Base-by-base conservation (phyloP, 495 filamentous ascomycete species). In the Darksidea phi region DNA sequence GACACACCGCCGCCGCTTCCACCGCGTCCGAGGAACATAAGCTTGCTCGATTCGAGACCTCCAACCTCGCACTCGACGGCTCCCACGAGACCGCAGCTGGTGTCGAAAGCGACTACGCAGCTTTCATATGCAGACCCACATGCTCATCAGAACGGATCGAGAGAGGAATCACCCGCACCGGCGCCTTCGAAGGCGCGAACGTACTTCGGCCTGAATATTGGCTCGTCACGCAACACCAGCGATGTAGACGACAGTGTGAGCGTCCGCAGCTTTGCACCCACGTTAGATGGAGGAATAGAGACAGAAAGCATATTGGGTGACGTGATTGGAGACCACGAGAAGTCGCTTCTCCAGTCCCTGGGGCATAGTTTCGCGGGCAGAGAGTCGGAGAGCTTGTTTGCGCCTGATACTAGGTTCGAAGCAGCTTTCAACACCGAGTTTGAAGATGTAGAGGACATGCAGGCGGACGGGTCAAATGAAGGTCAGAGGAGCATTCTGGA, bases 231-330 rank as follows among this genome's bases (percentile, higher is more conserved):
- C n/a, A 76, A 72, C 60, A 76, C 70, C 8, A 87, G 83, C 64
- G 88, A 90, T 55, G 75, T 76, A n/a, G 87, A 86, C 46, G 95
- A 97, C 63, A 84, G 83, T 10, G 84, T 86, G 60, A 97, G 95
- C 70, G 77, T 97, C 41, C 83, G 82, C 73, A 97, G 91, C 77
- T 86, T 85, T 71, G 82, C 87, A 10, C 90, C 88, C 10, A 91
- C 90, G 6, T 61, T 88, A 17, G 88, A 87, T 24, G 77, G 82
- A 10, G 83, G 85, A 6, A 87, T 87, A 25, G 90, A 95, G 63
- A 77, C 88, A 21, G 93, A 94, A 60, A 92, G 91, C 66, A 75
- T 97, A 38, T 81, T 97, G 25, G 85, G 87, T 11, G 90, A 90
- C 37, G 81, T 85, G 0, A 64, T 84, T 11, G 78, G 75, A 56